Evolutionary conservation across 805 yeast species (phyloP).

Genomic region (Alloascoidea hylecoeti): DNA sequence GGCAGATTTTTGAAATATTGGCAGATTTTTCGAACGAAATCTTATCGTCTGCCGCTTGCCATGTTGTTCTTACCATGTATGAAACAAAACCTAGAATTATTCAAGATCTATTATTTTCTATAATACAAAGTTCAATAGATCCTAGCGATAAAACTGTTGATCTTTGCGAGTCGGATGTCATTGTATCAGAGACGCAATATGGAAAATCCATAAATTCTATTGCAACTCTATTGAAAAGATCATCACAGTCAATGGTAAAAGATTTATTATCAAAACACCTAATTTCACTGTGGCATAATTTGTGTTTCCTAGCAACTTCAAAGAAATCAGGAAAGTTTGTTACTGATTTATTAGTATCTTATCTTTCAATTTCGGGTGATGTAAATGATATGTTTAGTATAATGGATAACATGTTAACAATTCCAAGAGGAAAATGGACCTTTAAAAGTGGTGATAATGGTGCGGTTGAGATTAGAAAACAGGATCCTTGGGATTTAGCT

Average conservation of each 20-base stretch:
- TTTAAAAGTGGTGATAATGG: conserved; percentile 13
- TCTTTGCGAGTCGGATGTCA: neutral
- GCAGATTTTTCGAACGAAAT: conserved; percentile 16
- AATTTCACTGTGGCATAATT: conserved; percentile 11
- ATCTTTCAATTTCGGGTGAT: conserved; percentile 7
- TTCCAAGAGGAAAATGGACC: conserved; percentile 15
- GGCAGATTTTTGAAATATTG: conserved; percentile 48
- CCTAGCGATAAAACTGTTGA: conserved; percentile 3
- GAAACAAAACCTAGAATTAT: conserved; percentile 32
- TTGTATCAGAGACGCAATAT: conserved; percentile 26
- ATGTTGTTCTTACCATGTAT: conserved; percentile 38
- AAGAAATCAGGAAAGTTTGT: conserved; percentile 8
- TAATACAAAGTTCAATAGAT: conserved; percentile 1
- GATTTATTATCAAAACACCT: conserved; percentile 3
- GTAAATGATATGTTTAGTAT: conserved; percentile 21
- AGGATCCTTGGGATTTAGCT: conserved; percentile 3
- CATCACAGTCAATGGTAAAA: conserved; percentile 5
- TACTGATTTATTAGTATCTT: conserved; percentile 6
- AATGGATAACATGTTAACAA: conserved; percentile 16
- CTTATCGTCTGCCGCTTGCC: conserved; percentile 1
- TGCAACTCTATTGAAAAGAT: conserved; percentile 39
- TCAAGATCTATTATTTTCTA: conserved; percentile 42
- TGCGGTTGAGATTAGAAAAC: conserved; percentile 12
- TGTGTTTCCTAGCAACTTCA: conserved; percentile 7
- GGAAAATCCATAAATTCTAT: conserved; percentile 54